These are phyloP conservation scores for Penicillium griseofulvum DNA, from an alignment of 2,329 filamentous ascomycete species.

Conservation along the genomic window DNA sequence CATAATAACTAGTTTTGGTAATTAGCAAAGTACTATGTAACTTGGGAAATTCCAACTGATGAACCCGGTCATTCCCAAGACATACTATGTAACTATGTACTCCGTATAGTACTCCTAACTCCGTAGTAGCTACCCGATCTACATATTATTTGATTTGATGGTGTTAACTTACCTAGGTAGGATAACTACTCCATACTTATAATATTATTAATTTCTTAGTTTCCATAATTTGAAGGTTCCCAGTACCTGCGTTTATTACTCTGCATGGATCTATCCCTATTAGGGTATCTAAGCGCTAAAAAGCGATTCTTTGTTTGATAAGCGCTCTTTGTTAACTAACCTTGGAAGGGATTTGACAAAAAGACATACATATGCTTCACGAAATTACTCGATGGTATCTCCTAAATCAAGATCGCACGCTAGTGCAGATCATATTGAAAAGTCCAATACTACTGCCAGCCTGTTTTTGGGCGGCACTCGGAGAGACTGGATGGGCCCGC, in stretches of 20 bases:
- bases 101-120: too few relatives aligned
- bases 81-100: too few relatives aligned
- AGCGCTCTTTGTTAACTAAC: not conserved
- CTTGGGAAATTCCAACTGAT: too few relatives aligned
- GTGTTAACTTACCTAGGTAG: too few relatives aligned
- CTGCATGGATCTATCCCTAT: not conserved
- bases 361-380: not conserved
- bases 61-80: too few relatives aligned
- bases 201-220: too few relatives aligned
- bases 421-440: conserved; percentile 21
- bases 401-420: conserved; percentile 4
- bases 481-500: conserved; percentile 40
- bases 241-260: not conserved
- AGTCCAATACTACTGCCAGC: conserved; percentile 41
- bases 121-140: not conserved
- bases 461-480: conserved; percentile 40
- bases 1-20: too few relatives aligned
- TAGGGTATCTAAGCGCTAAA: not conserved
- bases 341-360: not conserved
- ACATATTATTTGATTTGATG: too few relatives aligned
- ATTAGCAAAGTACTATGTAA: too few relatives aligned
- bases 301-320: not conserved
- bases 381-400: conserved; percentile 10
- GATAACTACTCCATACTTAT: too few relatives aligned
- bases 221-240: not conserved